Evolutionary conservation across 2,329 filamentous ascomycete genomes (phyloP), one percentile per base, ranked within the genome.

Genomic region (Colletotrichum musae): DNA sequence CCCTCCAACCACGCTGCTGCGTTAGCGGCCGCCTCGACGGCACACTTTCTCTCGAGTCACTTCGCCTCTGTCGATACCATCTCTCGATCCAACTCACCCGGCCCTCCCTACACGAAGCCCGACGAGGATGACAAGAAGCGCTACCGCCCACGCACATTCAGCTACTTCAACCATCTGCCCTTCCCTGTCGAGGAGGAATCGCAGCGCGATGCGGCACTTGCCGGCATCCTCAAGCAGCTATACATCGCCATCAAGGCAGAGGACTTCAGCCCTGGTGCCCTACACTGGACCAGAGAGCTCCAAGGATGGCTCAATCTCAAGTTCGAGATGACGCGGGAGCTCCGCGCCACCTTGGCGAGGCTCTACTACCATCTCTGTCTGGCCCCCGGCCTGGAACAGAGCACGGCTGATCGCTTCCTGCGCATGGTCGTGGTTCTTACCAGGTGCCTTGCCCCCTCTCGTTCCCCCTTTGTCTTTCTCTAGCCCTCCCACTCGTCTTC

Each of bases 261-360:
- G 73, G 96, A 99, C 81, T 98, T 98, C 81, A 92, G 93, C 26
- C 94, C 95, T 0, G 96, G 96, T 41, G 96, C 95, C 32, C 87
- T 97, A 70, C 95, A 99, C 81, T 99, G 96, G 96, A 98, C 96
- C 16, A 91, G 95, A 74, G 96, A 99, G 87, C 91, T 99, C 56
- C 91, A 95, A 77, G 94, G 93, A 81, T 99, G 97, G 96, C 87
- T 99, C 73, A 93, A 92, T 62, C 90, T 99, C 81, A 99, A 99
- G 86, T 99, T 99, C 78, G 95, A 99, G 82, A 94, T 97, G 78
- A 94, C 94, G 56, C 90, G 93, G 75, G 91, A 92, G 78, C 91
- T 95, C 73, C 89, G 97, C 67, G 91, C 94, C 57, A 94, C 90
- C 80, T 88, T 99, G 36, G 93, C 96, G 36, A 93, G 92, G 82